Percentiles rank a stretch among this genome's conserved stretches.
These are phyloP conservation scores for Globisporangium ultimum DNA, from an alignment of 352 stramenopile genomes.

Conservation along the genomic window DNA sequence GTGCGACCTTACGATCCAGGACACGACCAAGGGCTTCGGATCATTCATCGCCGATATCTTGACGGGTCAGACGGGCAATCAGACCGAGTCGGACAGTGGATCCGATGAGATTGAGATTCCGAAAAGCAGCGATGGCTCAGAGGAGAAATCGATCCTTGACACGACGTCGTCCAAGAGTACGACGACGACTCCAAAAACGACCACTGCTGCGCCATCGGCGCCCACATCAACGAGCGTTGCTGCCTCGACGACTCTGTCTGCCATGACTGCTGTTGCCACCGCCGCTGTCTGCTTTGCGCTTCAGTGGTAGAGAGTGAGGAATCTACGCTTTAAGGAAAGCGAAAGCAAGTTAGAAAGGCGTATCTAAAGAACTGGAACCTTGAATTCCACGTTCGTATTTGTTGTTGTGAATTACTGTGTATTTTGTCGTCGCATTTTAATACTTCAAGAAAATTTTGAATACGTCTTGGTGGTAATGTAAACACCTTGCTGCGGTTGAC, in stretches of 20 bases:
- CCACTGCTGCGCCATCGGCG: neutral
- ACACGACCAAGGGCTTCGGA: conserved; percentile 34
- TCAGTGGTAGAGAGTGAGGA: conserved; percentile 6
- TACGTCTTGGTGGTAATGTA: no score
- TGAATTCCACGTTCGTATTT: no score
- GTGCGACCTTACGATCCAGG: conserved; percentile 39
- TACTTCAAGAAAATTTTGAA: no score
- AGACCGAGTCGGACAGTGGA: conserved; percentile 32
- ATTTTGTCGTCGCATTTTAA: no score
- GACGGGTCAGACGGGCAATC: conserved; percentile 59
- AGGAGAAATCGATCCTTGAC: conserved; percentile 9
- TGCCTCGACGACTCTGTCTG: conserved; percentile 3
- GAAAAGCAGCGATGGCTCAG: neutral
- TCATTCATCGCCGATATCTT: conserved; percentile 45
- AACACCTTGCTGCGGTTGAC: no score
- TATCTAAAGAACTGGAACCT: no score
- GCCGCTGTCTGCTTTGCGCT: conserved; percentile 7
- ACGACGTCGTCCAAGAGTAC: conserved; percentile 3
- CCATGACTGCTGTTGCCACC: neutral
- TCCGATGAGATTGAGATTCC: conserved; percentile 11
- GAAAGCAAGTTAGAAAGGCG: no score
- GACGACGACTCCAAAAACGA: neutral
- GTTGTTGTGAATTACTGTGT: no score
- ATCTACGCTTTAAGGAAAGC: no score
- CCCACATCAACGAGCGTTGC: conserved; percentile 6